Evolutionary conservation across 495 filamentous ascomycete species (phyloP), one percentile per base, ranked within the genome.

Genomic region (Daldinia grandis): DNA sequence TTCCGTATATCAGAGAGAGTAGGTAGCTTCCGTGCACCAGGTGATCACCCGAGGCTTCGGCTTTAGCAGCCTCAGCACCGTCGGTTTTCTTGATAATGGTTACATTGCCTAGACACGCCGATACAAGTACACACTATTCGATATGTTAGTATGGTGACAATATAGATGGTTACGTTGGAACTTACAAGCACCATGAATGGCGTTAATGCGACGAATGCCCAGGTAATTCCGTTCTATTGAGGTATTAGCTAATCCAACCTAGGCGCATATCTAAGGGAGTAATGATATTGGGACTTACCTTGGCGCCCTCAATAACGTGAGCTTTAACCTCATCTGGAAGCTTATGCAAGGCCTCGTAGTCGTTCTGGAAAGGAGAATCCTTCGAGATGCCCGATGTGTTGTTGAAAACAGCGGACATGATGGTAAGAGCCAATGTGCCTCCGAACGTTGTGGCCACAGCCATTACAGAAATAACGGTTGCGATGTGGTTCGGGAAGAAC

Each of bases 401-500:
- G 62, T 87, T 87, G 73, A 90, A 89, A 0, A 90, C 86, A 30
- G 81, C 83, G 5, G 85, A 80, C 86, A 90, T 89, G 49, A 90
- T 81, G 0, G 87, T 88, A 27, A 88, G 76, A 4, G 79, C 81
- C 12, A 90, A 66, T 0, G 87, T 86, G 27, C 88, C 87, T 27
- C 88, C 88, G 62, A 91, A 85, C 0, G 84, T 84, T 28, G 81
- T 58, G 3, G 84, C 80, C 51, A 89, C 86, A 0, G 78, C 66
- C 68, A 86, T 80, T 3, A 89, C 64, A 15, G 83, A 86, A 62
- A 85, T 79, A 1, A 87, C 83, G 3, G 81, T 73, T 0, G 87
- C 80, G 4, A 87, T 85, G 25, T 78, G 73, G 5, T 77, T 75
- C 0, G 84, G 87, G 71, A 86, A 88, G 72, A 85, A 83, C 0